These are phyloP conservation scores for Penicillium bialowiezense DNA, from an alignment of 495 filamentous ascomycete genomes.

Conservation along the genomic window DNA sequence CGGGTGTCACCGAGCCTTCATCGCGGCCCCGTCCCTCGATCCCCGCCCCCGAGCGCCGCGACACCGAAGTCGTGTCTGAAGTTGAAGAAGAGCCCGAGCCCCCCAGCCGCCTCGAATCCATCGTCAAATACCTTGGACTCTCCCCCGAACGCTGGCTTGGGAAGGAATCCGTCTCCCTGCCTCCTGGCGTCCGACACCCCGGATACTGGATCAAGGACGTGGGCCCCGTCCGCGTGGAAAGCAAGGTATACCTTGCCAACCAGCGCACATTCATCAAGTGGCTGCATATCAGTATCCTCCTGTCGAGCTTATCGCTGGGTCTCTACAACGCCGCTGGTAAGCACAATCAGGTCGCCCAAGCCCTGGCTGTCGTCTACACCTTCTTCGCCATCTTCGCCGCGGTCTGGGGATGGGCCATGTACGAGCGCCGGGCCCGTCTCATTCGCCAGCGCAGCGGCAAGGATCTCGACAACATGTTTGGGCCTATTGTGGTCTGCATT, in stretches of 20 bases:
- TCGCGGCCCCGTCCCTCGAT: constrained; percentile 22
- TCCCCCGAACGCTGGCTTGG: constrained; percentile 65
- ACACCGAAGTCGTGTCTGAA: constrained; percentile 13
- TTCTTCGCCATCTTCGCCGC: constrained; percentile 78
- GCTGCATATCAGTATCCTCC: constrained; percentile 87
- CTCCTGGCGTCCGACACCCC: constrained; percentile 83
- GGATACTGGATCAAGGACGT: constrained; percentile 87
- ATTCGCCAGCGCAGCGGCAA: constrained; percentile 81
- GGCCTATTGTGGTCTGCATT: constrained; percentile 78
- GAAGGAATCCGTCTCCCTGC: constrained; percentile 49
- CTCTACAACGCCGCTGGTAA: constrained; percentile 83
- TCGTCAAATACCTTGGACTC: constrained; percentile 72
- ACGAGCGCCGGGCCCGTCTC: constrained; percentile 69
- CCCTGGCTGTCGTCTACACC: constrained; percentile 77
- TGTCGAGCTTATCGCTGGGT: constrained; percentile 77
- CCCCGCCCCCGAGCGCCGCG: constrained; percentile 16
- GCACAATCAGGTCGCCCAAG: constrained; percentile 66
- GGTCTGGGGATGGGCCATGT: constrained; percentile 83
- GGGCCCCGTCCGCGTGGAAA: constrained; percentile 85
- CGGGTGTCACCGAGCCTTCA: constrained; percentile 18
- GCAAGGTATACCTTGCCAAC: constrained; percentile 98
- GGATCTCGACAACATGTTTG: constrained; percentile 85
- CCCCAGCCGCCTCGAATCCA: constrained; percentile 46
- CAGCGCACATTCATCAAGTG: constrained; percentile 97
- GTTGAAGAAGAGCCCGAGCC: constrained; percentile 15